Evolutionary conservation across 1,139 yeast genomes (phyloP).

Genomic region (Lodderomyces jiufengensis): DNA sequence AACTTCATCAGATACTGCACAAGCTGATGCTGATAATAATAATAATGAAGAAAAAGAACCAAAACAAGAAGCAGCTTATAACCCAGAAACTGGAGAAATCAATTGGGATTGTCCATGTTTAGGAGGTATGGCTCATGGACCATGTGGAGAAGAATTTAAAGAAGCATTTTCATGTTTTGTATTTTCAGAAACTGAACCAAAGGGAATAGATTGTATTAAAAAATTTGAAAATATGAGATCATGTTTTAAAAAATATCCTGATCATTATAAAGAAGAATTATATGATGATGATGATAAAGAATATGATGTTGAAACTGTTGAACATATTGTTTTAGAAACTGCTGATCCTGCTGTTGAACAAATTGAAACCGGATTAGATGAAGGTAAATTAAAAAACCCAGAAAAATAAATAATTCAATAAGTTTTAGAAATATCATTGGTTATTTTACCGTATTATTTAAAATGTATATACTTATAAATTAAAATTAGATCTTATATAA

Average conservation of each 20-base stretch:
- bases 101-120: constrained; percentile 99
- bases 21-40: constrained; percentile 13
- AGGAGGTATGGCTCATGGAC: constrained; percentile 99
- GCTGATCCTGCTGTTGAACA: constrained; percentile 15
- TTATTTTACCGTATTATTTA: too few relatives aligned
- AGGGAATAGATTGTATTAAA: constrained; percentile 94
- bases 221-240: constrained; percentile 90
- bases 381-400: constrained; percentile 7
- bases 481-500: too few relatives aligned
- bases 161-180: constrained; percentile 95
- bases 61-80: constrained; percentile 64
- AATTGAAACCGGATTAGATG: constrained; percentile 8
- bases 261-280: constrained; percentile 88
- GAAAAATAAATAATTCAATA: constrained; percentile 1
- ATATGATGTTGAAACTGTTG: constrained; percentile 12
- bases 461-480: too few relatives aligned
- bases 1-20: constrained; percentile 10
- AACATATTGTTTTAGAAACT: constrained; percentile 11
- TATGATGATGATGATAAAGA: constrained; percentile 61
- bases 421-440: too few relatives aligned
- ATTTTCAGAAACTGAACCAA: constrained; percentile 92
- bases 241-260: constrained; percentile 93
- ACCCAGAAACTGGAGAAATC: constrained; percentile 97
- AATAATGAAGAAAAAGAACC: constrained; percentile 19
- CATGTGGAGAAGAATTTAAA: constrained; percentile 97